phyloP scores from a whole-genome alignment of 2,329 filamentous ascomycete genomes.

The Calonectria fujianensis region DNA sequence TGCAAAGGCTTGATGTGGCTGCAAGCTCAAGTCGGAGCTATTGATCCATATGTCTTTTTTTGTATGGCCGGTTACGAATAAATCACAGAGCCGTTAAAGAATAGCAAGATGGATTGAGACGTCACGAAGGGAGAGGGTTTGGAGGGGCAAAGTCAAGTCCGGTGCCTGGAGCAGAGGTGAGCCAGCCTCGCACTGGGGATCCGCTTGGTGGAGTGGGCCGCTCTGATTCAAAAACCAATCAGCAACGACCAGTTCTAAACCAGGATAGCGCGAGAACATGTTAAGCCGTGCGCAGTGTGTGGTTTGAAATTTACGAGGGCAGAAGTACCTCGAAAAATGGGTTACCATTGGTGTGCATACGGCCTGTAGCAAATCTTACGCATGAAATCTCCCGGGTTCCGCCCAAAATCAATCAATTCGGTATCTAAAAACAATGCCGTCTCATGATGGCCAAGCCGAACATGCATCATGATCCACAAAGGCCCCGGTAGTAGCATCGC shows the following conservation, averaged over 20 bases:
- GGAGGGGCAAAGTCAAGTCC: slow-evolving; percentile 49
- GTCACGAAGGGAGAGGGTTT: slow-evolving; percentile 44
- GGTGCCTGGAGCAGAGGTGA: slow-evolving; percentile 41
- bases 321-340: slow-evolving; percentile 15
- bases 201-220: background rate
- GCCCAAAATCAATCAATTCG: slow-evolving; percentile 13
- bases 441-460: slow-evolving; percentile 25
- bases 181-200: slow-evolving; percentile 49
- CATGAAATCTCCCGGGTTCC: background rate
- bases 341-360: background rate
- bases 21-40: background rate
- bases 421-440: slow-evolving; percentile 24
- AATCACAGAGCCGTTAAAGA: background rate
- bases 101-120: slow-evolving; percentile 11
- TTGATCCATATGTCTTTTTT: slow-evolving; percentile 4
- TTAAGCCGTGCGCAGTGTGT: slow-evolving; percentile 17
- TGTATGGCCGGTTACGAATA: background rate
- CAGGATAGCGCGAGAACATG: slow-evolving; percentile 10
- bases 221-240: background rate
- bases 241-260: background rate
- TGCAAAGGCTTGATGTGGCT: background rate
- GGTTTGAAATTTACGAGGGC: slow-evolving; percentile 27
- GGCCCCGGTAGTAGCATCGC: slow-evolving; percentile 32
- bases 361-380: background rate
- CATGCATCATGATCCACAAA: slow-evolving; percentile 31